Base-by-base conservation (phyloP, 495 filamentous ascomycete species). In the Xanthoparmelia taractica region DNA sequence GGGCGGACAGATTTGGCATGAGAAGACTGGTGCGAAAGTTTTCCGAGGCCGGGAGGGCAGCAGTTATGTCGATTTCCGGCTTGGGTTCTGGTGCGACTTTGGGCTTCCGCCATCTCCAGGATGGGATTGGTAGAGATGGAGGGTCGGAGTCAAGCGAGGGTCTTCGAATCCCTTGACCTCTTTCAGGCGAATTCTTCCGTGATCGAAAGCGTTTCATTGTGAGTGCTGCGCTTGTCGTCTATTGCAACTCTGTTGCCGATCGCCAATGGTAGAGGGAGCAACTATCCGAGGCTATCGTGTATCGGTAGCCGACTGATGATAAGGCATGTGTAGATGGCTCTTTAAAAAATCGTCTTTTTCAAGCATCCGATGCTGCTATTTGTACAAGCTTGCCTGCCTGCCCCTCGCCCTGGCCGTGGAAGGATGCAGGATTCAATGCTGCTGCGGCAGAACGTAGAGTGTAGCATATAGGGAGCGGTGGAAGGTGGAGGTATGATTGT, bases 1-100 rank as follows among this genome's bases (percentile, higher is more conserved):
- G 84, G 23, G 94, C 90, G 0, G 93, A 96, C 5, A 99, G 79
- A 57, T 92, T 94, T 8, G 91, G 89, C 94, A 99, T 96, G 31
- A 99, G 74, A 54, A 97, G 74, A 77, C 95, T 97, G 8, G 94
- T 99, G n/a, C 94, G 87, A 68, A 99, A 97, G 74, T 97, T 84
- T 71, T 97, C 92, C 23, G 78, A 83, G 0, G 92, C 80, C 4
- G 94, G 94, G 8, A 99, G 77, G 7, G 84, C 93, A 27, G 73
- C 77, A 4, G 86, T 73, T 23, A 97, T 75, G 64, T 97, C 87
- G 47, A 97, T 67, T 37, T 91, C 78, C 20, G 78, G 78, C 71
- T 86, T 87, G 8, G 79, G 72, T 69, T 85, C 81, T 27, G 70
- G 70, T 66, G 80, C 72, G 66, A 78, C 80, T 57, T 77, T 72